These are phyloP conservation scores for Colletotrichum sp. DNA, from an alignment of 2,329 filamentous ascomycete genomes.

Conservation along the genomic window DNA sequence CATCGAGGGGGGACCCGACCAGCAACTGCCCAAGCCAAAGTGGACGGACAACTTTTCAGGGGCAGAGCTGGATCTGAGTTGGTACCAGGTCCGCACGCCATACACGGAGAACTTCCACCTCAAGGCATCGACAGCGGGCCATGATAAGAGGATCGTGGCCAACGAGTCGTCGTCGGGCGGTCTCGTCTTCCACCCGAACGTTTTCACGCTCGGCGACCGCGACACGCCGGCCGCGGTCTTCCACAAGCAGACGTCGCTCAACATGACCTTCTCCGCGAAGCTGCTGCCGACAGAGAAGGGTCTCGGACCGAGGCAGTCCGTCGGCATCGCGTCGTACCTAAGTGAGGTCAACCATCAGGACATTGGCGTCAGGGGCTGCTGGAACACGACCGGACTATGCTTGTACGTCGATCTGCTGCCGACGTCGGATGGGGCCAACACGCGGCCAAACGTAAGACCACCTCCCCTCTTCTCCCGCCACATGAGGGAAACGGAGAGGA, in stretches of 20 bases:
- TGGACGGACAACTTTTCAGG: conserved; percentile 5
- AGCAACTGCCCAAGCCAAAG: background rate
- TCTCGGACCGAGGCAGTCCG: conserved; percentile 24
- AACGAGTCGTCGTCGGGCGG: background rate
- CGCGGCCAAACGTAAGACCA: conserved; percentile 4
- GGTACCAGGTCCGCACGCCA: conserved; percentile 13
- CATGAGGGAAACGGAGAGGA: background rate
- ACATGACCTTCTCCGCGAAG: conserved; percentile 32
- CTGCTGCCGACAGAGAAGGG: conserved; percentile 16
- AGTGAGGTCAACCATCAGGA: conserved; percentile 31
- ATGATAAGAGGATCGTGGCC: background rate
- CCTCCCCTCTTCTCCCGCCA: background rate
- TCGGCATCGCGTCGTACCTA: conserved; percentile 30
- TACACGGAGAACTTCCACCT: conserved; percentile 10
- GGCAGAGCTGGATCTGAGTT: background rate
- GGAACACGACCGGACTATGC: conserved; percentile 24
- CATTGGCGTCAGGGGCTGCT: conserved; percentile 29
- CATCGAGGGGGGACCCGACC: background rate
- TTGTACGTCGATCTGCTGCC: conserved; percentile 10
- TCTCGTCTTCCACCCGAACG: conserved; percentile 35
- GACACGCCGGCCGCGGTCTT: conserved; percentile 32
- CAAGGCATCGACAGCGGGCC: background rate
- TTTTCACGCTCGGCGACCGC: conserved; percentile 30
- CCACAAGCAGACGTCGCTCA: conserved; percentile 32
- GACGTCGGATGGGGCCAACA: background rate